Evolutionary conservation across 225 moss, liverwort and hornwort genomes (phyloP).

Genomic region (Antitrichia curtipendula): DNA sequence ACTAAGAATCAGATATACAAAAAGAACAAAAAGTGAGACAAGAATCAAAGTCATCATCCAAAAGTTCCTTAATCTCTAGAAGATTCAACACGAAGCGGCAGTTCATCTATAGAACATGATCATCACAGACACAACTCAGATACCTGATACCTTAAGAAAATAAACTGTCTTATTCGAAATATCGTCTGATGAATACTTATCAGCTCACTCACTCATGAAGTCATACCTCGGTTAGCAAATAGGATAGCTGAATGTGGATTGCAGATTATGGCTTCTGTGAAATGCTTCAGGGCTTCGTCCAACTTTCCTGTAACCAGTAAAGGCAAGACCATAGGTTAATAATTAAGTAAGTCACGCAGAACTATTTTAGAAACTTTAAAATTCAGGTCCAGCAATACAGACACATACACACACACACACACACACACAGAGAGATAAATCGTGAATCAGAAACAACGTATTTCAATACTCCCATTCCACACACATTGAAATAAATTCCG

Average conservation of each 20-base stretch:
- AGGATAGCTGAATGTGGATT: slow-evolving; percentile 81
- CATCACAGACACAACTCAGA: neutral
- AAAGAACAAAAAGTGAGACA: neutral
- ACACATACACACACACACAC: neutral
- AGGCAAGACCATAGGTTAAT: neutral
- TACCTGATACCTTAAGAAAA: neutral
- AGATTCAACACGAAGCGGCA: neutral
- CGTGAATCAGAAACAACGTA: neutral
- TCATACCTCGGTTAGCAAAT: slow-evolving; percentile 77
- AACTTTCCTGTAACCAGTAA: slow-evolving; percentile 41
- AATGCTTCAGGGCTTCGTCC: slow-evolving; percentile 51
- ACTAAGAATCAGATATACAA: neutral
- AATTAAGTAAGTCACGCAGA: neutral
- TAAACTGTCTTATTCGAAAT: neutral
- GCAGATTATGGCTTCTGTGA: slow-evolving; percentile 70
- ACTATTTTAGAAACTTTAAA: neutral
- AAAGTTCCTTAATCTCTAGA: neutral
- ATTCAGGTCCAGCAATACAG: neutral
- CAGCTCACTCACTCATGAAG: neutral
- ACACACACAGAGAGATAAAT: neutral
- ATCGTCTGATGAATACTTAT: neutral
- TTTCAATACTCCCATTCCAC: neutral
- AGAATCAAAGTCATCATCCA: neutral
- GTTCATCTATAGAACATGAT: neutral
- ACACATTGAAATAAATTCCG: neutral